phyloP scores from a whole-genome alignment of 202 grass and related monocot species.

The Thinopyrum obtusiflorum region DNA sequence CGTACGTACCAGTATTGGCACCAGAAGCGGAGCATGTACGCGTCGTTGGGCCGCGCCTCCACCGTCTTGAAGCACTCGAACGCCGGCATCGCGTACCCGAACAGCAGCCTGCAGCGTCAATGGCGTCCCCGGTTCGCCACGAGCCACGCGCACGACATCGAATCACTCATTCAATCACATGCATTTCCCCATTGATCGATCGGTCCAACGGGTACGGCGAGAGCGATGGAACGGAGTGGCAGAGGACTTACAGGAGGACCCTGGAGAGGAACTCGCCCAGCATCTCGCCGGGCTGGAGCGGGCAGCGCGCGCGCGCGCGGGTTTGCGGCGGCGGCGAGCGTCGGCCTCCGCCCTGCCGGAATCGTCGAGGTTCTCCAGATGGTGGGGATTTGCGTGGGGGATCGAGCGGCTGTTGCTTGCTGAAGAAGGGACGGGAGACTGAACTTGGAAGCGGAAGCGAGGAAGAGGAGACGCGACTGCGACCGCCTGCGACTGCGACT shows the following conservation, averaged over 20 bases:
- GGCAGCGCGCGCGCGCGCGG: background rate
- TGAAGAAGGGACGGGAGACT: background rate
- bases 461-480: background rate
- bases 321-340: background rate
- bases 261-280: conserved; percentile 7
- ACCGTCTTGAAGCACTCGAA: conserved; percentile 99
- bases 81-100: conserved; percentile 89
- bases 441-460: background rate
- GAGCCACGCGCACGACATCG: background rate
- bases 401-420: background rate
- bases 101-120: conserved; percentile 59
- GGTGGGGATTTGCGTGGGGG: background rate
- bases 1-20: conserved; percentile 96
- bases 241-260: conserved; percentile 9
- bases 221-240: background rate
- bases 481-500: background rate
- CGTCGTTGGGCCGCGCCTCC: conserved; percentile 57
- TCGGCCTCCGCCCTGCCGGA: background rate
- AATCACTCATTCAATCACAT: background rate
- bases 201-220: background rate
- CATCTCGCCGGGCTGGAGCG: conserved; percentile 1
- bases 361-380: background rate
- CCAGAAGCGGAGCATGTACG: conserved; percentile 89
- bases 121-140: background rate
- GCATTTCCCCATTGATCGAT: background rate